phyloP scores from a whole-genome alignment of 352 stramenopile genomes.

The Phytophthora meadii region DNA sequence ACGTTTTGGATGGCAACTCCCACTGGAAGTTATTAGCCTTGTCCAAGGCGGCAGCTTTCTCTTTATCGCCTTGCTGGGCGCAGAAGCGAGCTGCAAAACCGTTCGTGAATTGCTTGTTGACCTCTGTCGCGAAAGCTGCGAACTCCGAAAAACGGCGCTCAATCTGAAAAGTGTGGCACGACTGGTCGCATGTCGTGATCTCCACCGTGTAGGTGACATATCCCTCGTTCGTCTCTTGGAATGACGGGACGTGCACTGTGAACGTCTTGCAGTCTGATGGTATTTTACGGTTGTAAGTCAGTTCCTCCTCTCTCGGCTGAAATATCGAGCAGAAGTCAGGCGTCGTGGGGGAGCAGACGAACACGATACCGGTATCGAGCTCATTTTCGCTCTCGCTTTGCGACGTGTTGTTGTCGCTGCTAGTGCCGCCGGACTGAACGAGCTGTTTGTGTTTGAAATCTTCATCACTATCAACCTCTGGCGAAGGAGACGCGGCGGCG shows the following conservation, averaged over 20 bases:
- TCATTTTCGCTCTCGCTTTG: conserved; percentile 46
- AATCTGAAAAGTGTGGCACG: conserved; percentile 54
- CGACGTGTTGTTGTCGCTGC: conserved; percentile 27
- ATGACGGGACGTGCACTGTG: conserved; percentile 58
- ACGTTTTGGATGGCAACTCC: conserved; percentile 82
- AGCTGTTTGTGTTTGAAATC: conserved; percentile 21
- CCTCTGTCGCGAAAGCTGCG: conserved; percentile 53
- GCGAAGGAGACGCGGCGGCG: conserved; percentile 15
- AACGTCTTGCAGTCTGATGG: conserved; percentile 47
- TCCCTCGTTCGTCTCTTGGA: conserved; percentile 69
- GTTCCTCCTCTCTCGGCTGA: conserved; percentile 31
- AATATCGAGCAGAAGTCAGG: conserved; percentile 78
- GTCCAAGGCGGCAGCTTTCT: conserved; percentile 7
- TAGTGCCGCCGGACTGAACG: background rate
- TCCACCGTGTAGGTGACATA: conserved; percentile 72
- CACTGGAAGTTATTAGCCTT: conserved; percentile 41
- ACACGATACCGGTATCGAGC: conserved; percentile 69
- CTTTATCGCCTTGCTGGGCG: conserved; percentile 13
- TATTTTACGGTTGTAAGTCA: conserved; percentile 12
- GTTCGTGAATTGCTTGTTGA: conserved; percentile 52
- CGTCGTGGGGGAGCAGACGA: conserved; percentile 63
- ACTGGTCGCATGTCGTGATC: conserved; percentile 46
- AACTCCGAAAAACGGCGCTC: conserved; percentile 86
- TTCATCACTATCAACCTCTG: conserved; percentile 46
- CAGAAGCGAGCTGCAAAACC: conserved; percentile 20